phyloP scores from a whole-genome alignment of 768 basidiomycete genomes.

The Leucosporidium yakuticum region DNA sequence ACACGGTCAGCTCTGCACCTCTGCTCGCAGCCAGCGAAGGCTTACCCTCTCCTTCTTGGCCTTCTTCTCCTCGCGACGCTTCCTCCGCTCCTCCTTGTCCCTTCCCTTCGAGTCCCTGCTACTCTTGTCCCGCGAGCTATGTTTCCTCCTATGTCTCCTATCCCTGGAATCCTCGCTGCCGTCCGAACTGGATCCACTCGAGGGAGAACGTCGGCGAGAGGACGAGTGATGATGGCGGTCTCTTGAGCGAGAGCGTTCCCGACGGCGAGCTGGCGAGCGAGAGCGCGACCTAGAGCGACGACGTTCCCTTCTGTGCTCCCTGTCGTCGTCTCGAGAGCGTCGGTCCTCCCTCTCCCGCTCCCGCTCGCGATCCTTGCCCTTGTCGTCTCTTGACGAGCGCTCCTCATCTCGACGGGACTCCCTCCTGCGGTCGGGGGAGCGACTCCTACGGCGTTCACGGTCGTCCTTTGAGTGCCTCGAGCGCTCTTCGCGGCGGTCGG shows the following conservation, averaged over 20 bases:
- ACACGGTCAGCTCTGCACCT: neutral
- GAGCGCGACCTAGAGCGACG: slow-evolving; percentile 3
- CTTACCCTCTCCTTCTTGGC: slow-evolving; percentile 11
- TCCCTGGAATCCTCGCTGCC: slow-evolving; percentile 18
- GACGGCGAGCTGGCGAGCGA: neutral
- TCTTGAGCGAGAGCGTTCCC: slow-evolving; percentile 12
- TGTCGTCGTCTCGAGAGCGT: no score
- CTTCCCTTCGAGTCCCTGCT: slow-evolving; percentile 9
- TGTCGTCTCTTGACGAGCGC: no score
- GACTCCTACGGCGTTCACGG: no score
- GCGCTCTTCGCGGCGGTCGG: no score
- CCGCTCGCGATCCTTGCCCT: no score
- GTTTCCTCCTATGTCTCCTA: slow-evolving; percentile 3
- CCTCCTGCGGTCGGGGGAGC: no score
- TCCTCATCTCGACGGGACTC: no score
- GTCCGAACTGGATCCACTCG: neutral
- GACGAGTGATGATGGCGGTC: neutral
- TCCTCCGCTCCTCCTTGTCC: slow-evolving; percentile 20
- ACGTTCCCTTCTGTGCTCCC: neutral
- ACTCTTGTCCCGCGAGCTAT: neutral
- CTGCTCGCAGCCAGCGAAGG: neutral
- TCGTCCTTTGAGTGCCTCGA: no score
- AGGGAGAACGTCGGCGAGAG: neutral
- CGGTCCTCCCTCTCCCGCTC: no score
- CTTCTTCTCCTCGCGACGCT: slow-evolving; percentile 31